Conservation (phyloP, 257 asterid species). For the Lavandula angustifolia region DNA sequence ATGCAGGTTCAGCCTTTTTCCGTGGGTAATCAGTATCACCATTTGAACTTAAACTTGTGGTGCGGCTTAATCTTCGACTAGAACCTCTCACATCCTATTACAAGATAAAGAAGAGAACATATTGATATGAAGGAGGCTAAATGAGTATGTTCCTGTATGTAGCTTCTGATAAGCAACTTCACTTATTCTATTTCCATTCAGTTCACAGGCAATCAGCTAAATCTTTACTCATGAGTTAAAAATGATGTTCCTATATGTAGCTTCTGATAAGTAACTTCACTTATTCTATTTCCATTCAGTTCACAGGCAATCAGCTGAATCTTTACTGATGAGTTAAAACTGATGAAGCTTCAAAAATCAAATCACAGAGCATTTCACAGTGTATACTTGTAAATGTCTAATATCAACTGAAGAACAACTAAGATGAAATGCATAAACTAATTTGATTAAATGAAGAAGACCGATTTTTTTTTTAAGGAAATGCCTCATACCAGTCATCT, state of each 20-base stretch:
- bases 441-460: neutral
- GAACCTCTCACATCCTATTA: slow-evolving; percentile 62
- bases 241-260: too few species aligned
- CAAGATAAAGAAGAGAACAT: slow-evolving; percentile 23
- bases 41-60: slow-evolving; percentile 68
- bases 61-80: slow-evolving; percentile 67
- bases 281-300: neutral
- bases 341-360: slow-evolving; percentile 22
- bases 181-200: neutral
- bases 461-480: neutral
- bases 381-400: slow-evolving; percentile 7
- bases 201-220: slow-evolving; percentile 1
- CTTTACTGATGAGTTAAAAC: neutral
- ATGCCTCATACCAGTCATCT: slow-evolving; percentile 10
- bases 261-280: too few species aligned
- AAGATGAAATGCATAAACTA: slow-evolving; percentile 9
- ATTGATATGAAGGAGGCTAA: slow-evolving; percentile 17
- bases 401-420: neutral
- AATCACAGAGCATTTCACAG: slow-evolving; percentile 10
- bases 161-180: slow-evolving; percentile 30
- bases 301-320: slow-evolving; percentile 9
- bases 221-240: slow-evolving; percentile 5
- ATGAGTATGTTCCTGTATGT: slow-evolving; percentile 19
- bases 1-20: slow-evolving; percentile 84
- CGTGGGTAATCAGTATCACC: slow-evolving; percentile 67